phyloP scores from a whole-genome alignment of 192 early-diverging fungal species.

The Coemansia javaensis region DNA sequence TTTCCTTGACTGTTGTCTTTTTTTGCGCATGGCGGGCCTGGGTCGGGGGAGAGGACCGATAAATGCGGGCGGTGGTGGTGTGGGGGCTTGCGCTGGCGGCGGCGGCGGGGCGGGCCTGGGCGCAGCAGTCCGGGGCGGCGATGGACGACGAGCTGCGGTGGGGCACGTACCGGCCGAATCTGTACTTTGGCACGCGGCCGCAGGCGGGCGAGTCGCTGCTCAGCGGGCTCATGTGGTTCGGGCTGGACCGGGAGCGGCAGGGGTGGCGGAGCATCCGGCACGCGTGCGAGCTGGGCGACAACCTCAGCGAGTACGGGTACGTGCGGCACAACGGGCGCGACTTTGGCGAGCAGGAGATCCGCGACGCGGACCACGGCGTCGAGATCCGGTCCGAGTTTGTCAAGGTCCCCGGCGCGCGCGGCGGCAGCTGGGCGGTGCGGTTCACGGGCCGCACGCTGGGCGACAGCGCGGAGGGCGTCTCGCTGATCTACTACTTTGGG shows the following conservation, averaged over 20 bases:
- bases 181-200: constrained; percentile 89
- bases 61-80: constrained; percentile 7
- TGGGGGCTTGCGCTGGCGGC: not conserved
- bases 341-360: constrained; percentile 64
- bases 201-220: constrained; percentile 71
- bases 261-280: constrained; percentile 70
- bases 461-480: constrained; percentile 44
- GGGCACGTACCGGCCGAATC: constrained; percentile 88
- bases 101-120: too few relatives aligned
- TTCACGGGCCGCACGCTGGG: constrained; percentile 61
- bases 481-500: constrained; percentile 73
- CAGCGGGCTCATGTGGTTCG: constrained; percentile 94
- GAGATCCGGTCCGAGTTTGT: constrained; percentile 26
- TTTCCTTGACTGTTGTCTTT: too few relatives aligned
- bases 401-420: constrained; percentile 54
- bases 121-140: too few relatives aligned
- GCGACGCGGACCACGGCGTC: constrained; percentile 27
- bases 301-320: constrained; percentile 78
- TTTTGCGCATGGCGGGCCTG: not conserved
- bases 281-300: constrained; percentile 85
- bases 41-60: too few relatives aligned
- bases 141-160: constrained; percentile 64
- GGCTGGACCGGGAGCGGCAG: constrained; percentile 54
- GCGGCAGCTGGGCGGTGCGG: constrained; percentile 44
- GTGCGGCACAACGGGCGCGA: constrained; percentile 77